phyloP scores from a whole-genome alignment of 1,284 basidiomycete species.

The Leucocoprinus gongylophorus region DNA sequence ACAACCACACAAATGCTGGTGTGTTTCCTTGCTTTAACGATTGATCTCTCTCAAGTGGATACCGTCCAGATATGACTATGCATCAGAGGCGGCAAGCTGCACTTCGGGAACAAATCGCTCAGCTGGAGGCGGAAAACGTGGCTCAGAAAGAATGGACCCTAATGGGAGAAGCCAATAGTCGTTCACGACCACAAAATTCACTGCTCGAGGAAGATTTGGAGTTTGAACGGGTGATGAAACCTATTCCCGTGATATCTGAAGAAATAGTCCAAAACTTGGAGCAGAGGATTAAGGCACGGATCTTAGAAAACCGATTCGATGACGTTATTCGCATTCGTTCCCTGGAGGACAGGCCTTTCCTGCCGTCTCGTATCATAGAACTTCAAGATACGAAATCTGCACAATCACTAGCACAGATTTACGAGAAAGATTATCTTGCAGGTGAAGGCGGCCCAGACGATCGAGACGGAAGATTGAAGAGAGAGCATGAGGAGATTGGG shows the following conservation, averaged over 20 bases:
- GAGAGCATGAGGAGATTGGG: conserved; percentile 87
- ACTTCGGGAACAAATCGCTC: conserved; percentile 60
- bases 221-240: conserved; percentile 86
- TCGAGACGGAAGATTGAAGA: conserved; percentile 81
- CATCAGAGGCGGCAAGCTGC: conserved; percentile 58
- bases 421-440: conserved; percentile 87
- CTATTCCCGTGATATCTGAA: conserved; percentile 87
- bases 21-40: conserved; percentile 8
- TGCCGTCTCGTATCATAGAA: conserved; percentile 87
- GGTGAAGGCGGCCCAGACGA: conserved; percentile 63
- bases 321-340: conserved; percentile 82
- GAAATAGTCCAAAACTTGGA: conserved; percentile 81
- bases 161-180: conserved; percentile 83
- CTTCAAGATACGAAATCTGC: conserved; percentile 83
- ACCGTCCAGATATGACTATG: conserved; percentile 41
- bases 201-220: conserved; percentile 93
- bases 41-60: background rate
- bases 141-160: conserved; percentile 82
- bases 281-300: conserved; percentile 87
- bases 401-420: conserved; percentile 92
- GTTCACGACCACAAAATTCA: conserved; percentile 84
- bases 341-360: conserved; percentile 79
- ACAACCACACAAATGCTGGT: conserved; percentile 35
- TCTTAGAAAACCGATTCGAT: conserved; percentile 84
- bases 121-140: conserved; percentile 67